phyloP scores from a whole-genome alignment of 345 rosid species.

The Eucalyptus sp. region DNA sequence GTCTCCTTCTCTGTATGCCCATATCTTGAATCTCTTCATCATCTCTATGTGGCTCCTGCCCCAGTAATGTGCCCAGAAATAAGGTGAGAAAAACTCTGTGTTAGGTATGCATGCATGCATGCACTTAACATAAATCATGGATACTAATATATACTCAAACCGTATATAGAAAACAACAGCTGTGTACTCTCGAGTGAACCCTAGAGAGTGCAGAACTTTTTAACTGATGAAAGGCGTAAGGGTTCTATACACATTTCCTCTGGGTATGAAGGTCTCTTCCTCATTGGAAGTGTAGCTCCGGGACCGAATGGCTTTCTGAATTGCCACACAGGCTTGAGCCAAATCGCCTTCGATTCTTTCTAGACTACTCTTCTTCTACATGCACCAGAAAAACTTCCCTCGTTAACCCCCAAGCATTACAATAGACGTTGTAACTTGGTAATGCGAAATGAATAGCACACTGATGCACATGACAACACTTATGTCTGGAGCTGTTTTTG shows the following conservation, averaged over 20 bases:
- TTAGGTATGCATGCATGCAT: not conserved
- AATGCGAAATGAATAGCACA: too few relatives aligned
- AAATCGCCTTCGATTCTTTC: too few relatives aligned
- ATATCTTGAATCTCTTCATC: slow-evolving; percentile 1
- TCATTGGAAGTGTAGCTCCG: too few relatives aligned
- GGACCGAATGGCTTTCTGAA: too few relatives aligned
- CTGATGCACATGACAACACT: too few relatives aligned
- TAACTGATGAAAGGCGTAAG: slow-evolving; percentile 50
- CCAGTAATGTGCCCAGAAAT: not conserved
- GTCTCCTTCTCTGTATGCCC: slow-evolving; percentile 56
- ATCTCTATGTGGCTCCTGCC: slow-evolving; percentile 48
- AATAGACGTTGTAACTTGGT: too few relatives aligned
- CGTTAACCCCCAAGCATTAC: too few relatives aligned
- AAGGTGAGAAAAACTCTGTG: not conserved
- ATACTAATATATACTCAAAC: not conserved
- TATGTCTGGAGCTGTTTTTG: too few relatives aligned
- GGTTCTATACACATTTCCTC: slow-evolving; percentile 30
- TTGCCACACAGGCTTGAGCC: too few relatives aligned
- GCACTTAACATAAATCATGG: not conserved
- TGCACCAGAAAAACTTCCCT: too few relatives aligned
- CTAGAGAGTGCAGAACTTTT: not conserved
- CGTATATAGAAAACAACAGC: not conserved
- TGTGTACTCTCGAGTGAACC: not conserved
- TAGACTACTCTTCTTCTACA: too few relatives aligned
- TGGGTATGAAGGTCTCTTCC: too few relatives aligned